Base-by-base conservation (phyloP, 805 yeast genomes). In the Metschnikowia gruessii region DNA sequence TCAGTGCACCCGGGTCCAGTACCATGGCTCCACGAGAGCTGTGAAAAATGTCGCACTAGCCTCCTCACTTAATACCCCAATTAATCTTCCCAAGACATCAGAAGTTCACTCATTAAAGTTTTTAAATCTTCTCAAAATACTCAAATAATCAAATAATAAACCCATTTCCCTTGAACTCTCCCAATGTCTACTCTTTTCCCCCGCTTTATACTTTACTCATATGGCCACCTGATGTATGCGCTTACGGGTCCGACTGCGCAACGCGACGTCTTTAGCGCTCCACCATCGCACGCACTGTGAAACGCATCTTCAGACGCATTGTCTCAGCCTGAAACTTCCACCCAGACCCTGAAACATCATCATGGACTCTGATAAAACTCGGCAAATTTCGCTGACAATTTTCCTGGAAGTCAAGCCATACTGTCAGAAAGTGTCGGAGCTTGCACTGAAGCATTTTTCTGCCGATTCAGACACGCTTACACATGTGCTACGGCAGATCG, bases 401-500 rank as follows among this genome's bases (percentile, higher is more conserved):
- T 71, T 71, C 49, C 42, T 34, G 8, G 45, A 45, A 38, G 46
- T 70, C 24, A 65, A 65, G 40, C 70, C 70, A 0, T 16, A 40
- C 10, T 71, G 75, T 40, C 61, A 65, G 31, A 56, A 56, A 28
- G 51, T 70, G 29, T 58, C 68, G 1, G 58, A 56, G 43, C 38
- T 56, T 17, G 57, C 65, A 5, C 46, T 54, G n/a, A 38, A 37
- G 13, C 54, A 62, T 3, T 28, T 34, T 2, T 35, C 52, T 5
- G 40, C 42, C 2, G 42, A 48, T 39, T 21, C 42, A 6, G 44
- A 36, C 34, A 16, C 28, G 12, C 32, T 45, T 3, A 33, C 37
- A 3, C 30, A 40, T 16, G 42, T 32, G 16, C 48, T 45, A 30
- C 41, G 45, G 38, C 48, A 45, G 42, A 22, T 45, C 26, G 43